phyloP scores from a whole-genome alignment of 257 asterid genomes.

The Verbascum thapsus region DNA sequence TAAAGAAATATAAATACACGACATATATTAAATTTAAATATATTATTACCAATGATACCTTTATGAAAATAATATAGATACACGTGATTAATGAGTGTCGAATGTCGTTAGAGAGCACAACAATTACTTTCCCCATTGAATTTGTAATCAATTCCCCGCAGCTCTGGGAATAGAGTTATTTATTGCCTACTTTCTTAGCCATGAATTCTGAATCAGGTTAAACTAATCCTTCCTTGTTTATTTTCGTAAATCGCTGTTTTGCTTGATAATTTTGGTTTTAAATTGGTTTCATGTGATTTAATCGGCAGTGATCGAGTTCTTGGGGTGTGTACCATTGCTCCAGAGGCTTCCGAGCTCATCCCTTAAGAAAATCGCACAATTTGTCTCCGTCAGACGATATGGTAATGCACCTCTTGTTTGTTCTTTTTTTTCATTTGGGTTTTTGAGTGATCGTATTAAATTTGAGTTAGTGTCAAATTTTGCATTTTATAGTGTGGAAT shows the following conservation, averaged over 20 bases:
- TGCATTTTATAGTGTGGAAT: too few species aligned
- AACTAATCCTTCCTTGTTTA: too few species aligned
- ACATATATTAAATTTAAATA: too few species aligned
- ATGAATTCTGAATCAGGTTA: constrained; percentile 39
- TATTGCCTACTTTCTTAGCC: constrained; percentile 11
- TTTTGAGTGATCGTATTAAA: neutral
- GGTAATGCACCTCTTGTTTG: constrained; percentile 42
- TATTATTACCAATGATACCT: too few species aligned
- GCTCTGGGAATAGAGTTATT: neutral
- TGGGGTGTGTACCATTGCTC: constrained; percentile 88
- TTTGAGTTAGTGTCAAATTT: too few species aligned
- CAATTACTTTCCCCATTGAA: neutral
- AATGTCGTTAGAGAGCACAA: too few species aligned
- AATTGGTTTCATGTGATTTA: neutral
- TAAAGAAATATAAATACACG: too few species aligned
- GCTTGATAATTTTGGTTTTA: neutral
- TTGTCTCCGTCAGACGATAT: constrained; percentile 59
- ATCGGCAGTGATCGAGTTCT: constrained; percentile 74
- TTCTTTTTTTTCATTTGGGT: too few species aligned
- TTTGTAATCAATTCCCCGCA: constrained; percentile 2
- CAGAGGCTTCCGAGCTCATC: constrained; percentile 89
- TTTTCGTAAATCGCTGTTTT: neutral
- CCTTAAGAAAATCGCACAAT: constrained; percentile 65
- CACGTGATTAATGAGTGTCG: too few species aligned
- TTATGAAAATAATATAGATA: too few species aligned